Base-by-base conservation (phyloP, 371 early-diverging fungal species). In the Lichtheimia corymbifera region DNA sequence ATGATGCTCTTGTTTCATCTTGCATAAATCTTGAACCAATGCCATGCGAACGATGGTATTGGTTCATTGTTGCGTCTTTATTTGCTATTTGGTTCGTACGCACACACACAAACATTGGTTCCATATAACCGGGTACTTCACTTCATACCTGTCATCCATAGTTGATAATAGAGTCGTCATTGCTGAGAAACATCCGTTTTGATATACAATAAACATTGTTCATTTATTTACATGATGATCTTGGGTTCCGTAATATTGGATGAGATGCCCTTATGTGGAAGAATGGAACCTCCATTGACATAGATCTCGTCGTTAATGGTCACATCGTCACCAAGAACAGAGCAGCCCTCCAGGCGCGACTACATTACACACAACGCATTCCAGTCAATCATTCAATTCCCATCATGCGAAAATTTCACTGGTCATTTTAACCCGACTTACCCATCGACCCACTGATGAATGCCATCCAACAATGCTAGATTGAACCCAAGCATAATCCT, bases 391-490 rank as follows among this genome's bases (percentile, higher is more conserved):
- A 35, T 35, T 35, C 35, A 35, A 35, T 35, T 9, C 35, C 11
- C 35, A 11, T 35, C 35, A 35, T 35, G 35, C 5, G 9, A 35
- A 11, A 35, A 11, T 11, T 11, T 11, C 35, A 35, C 35, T 35
- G 11, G 11, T 0, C 35, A 35, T 11, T 28, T n/a, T 13, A 11
- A 22, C 13, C 18, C 28, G 11, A 22, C 56, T 55, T 18, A 55
- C 56, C 98, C 97, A 97, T 63, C 92, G 86, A 17, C 97, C 97
- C 20, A 98, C 83, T 20, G 90, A 90, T 53, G 95, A 94, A 74
- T 94, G 90, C 98, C 98, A 99, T 62, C 99, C 99, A 35, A 99
- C 86, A 70, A 99, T 98, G 53, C 91, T 87, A 68, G 88, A 90
- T 67, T 90, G 86, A 58, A 99, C 86, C 91, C 94, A 93, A 7